Conservation (phyloP, 2,329 filamentous ascomycete genomes). For the Monilinia fructigena region DNA sequence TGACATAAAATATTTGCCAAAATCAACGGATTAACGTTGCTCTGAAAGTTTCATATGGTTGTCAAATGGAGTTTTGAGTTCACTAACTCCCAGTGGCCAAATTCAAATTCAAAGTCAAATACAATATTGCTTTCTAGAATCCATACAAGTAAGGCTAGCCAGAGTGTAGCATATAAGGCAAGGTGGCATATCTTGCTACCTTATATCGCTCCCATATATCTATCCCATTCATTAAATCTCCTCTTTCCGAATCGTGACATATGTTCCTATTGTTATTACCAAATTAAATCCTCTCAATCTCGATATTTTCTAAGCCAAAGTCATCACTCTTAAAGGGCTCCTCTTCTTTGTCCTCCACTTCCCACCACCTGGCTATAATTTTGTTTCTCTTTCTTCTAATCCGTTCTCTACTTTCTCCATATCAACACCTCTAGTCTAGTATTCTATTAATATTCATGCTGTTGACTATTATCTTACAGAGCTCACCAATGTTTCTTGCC, state of each 20-base stretch:
- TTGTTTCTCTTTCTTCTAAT: background rate
- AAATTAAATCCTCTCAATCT: background rate
- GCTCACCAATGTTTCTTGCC: background rate
- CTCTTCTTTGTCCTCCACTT: background rate
- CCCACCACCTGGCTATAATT: background rate
- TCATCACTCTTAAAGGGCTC: background rate
- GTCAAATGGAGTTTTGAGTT: background rate
- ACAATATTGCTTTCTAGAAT: background rate
- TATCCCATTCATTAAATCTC: background rate
- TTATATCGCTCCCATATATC: too few species aligned
- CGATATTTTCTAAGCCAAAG: background rate
- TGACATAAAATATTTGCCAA: too few species aligned
- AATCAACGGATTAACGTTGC: too few species aligned
- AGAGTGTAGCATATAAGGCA: background rate
- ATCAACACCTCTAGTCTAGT: background rate
- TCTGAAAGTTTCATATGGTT: background rate
- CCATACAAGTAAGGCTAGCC: background rate
- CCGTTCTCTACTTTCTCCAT: background rate
- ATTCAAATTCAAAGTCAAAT: background rate
- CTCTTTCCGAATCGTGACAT: too few species aligned
- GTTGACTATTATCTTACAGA: background rate
- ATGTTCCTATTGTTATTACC: fast-evolving
- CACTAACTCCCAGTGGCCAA: background rate
- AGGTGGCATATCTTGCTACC: too few species aligned
- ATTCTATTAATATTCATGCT: background rate